Evolutionary conservation across 2,329 filamentous ascomycete species (phyloP).

Genomic region (Botryosphaeria agaves): DNA sequence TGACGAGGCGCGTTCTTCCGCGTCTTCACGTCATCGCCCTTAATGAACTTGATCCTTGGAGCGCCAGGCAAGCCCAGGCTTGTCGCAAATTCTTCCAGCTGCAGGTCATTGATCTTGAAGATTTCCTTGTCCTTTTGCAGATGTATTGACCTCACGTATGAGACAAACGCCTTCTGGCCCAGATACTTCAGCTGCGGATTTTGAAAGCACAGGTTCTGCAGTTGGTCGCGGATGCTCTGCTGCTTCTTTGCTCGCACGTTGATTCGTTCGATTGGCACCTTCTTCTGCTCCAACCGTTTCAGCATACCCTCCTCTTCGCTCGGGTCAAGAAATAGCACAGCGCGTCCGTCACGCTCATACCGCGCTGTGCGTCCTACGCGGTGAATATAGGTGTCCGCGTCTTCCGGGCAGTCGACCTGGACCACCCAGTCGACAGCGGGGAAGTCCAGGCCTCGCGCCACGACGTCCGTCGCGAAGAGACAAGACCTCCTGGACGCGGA

Average conservation of each 20-base stretch:
- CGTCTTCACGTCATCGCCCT: constrained; percentile 73
- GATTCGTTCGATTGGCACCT: constrained; percentile 73
- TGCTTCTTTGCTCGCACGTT: constrained; percentile 83
- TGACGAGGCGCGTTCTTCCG: constrained; percentile 72
- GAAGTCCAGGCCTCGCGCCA: constrained; percentile 87
- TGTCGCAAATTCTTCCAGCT: constrained; percentile 69
- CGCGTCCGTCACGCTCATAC: constrained; percentile 73
- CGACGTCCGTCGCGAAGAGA: constrained; percentile 89
- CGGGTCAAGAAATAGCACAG: constrained; percentile 81
- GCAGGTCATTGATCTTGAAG: constrained; percentile 68
- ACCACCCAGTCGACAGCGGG: constrained; percentile 97
- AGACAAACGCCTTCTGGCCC: constrained; percentile 89
- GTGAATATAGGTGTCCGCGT: constrained; percentile 95
- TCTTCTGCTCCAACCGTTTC: constrained; percentile 68
- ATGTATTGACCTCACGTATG: constrained; percentile 70
- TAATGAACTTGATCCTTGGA: constrained; percentile 83
- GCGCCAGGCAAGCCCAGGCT: constrained; percentile 81
- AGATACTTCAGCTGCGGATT: constrained; percentile 87
- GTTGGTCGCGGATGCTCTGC: constrained; percentile 62
- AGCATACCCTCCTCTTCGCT: constrained; percentile 90
- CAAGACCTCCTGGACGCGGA: constrained; percentile 66
- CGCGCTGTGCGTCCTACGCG: constrained; percentile 88
- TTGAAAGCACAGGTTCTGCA: constrained; percentile 94
- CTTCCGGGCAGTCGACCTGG: constrained; percentile 94
- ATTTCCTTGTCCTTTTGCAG: constrained; percentile 83